Evolutionary conservation across 257 asterid genomes (phyloP).

Genomic region (Capsicum baccatum): DNA sequence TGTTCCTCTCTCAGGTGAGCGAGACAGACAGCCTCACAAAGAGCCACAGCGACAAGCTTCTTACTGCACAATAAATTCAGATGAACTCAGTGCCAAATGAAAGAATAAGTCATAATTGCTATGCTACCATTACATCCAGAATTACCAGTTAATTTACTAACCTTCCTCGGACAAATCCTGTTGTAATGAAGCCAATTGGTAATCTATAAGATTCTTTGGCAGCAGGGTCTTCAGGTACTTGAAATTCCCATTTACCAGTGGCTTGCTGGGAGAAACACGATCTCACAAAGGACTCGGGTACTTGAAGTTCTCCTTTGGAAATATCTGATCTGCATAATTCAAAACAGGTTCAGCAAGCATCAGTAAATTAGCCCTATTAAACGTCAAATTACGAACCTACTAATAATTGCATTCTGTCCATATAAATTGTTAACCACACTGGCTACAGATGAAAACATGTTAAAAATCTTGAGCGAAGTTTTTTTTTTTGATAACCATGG

Average conservation of each 20-base stretch:
- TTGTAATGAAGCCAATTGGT: slow-evolving; percentile 84
- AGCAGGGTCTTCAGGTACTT: slow-evolving; percentile 56
- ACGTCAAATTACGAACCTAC: background rate
- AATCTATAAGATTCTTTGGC: slow-evolving; percentile 51
- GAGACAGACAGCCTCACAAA: slow-evolving; percentile 74
- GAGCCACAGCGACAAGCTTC: slow-evolving; percentile 66
- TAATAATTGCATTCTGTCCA: background rate
- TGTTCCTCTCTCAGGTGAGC: slow-evolving; percentile 73
- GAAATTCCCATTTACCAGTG: slow-evolving; percentile 72
- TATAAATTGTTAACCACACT: background rate
- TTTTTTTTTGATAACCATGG: no score
- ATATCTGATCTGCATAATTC: slow-evolving; percentile 54
- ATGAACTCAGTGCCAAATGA: background rate
- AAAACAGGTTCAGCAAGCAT: background rate
- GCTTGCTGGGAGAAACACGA: slow-evolving; percentile 58
- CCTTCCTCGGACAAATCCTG: slow-evolving; percentile 94
- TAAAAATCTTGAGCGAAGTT: background rate
- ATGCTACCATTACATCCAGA: background rate
- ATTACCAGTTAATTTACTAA: slow-evolving; percentile 32
- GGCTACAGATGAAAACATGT: background rate
- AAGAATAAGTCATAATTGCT: background rate
- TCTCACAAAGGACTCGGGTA: slow-evolving; percentile 53
- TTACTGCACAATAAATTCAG: slow-evolving; percentile 56
- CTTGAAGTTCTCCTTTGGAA: slow-evolving; percentile 55
- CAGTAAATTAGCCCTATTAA: background rate